Evolutionary conservation across 225 moss, liverwort and hornwort species (phyloP), one percentile per base, ranked within the genome.

Genomic region (Antitrichia curtipendula): DNA sequence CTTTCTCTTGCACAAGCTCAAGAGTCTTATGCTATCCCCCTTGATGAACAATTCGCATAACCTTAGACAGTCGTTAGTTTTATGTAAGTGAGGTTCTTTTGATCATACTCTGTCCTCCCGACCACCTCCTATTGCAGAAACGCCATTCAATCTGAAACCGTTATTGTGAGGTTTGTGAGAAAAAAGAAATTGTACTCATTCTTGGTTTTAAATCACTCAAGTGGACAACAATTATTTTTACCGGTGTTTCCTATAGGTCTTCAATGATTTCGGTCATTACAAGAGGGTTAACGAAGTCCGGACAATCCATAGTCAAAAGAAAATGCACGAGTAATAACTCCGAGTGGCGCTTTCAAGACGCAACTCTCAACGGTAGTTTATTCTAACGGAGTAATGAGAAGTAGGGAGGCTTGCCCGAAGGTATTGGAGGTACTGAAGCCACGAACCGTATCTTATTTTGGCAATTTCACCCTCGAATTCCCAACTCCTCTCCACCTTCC

Each of bases 391-490:
- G 86, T 72, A 88, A 3, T 75, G 83, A 86, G 59, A 91, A 91
- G 84, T 84, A 87, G 78, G 84, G 77, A 88, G 88, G 89, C 89
- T 92, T 91, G 75, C 89, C 83, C 71, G 76, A 90, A 81, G 85
- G 61, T 85, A 87, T 65, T 85, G 85, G 80, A 90, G 83, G 85
- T 91, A 89, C 81, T 86, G 50, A 91, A 88, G 76, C 91, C 80
- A 87, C 88, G 82, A 90, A 93, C 83, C 80, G 38, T 85, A 72
- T 85, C 89, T 89, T 87, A 58, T 89, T 90, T 90, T 87, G 76
- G 68, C 75, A 88, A 50, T 75, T 80, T 90, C 89, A 70, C 43
- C 70, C 49, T 85, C 62, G 41, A 88, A 75, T 81, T 88, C 77
- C 71, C 91, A 83, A 86, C 16, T 84, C 64, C 63, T 78, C 32